These are phyloP conservation scores for Solanum arcanum DNA, from an alignment of 257 asterid genomes.

Conservation along the genomic window DNA sequence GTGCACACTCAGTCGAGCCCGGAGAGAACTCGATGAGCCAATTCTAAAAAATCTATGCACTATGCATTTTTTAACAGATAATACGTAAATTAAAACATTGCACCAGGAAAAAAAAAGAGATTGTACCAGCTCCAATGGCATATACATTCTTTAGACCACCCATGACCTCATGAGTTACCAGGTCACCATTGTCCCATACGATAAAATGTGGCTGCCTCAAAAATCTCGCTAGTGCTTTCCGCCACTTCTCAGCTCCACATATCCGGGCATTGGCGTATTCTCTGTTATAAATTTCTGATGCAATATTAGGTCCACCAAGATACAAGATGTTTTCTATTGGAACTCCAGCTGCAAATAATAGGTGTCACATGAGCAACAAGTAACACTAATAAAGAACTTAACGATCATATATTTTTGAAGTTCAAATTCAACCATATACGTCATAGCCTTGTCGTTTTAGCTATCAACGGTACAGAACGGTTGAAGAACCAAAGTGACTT, in stretches of 20 bases:
- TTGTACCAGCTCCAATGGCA: conserved; percentile 81
- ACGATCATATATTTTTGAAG: not conserved
- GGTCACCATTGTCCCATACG: conserved; percentile 88
- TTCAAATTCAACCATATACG: not conserved
- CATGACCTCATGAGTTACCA: conserved; percentile 87
- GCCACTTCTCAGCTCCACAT: conserved; percentile 89
- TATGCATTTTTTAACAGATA: not conserved
- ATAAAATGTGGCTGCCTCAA: conserved; percentile 88
- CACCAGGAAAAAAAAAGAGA: not conserved
- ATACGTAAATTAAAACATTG: not conserved
- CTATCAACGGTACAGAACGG: not conserved
- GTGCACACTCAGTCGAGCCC: not conserved
- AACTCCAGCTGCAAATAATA: conserved; percentile 46
- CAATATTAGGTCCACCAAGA: conserved; percentile 92
- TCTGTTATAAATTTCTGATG: conserved; percentile 89
- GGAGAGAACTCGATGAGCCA: not conserved
- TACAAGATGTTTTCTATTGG: conserved; percentile 78
- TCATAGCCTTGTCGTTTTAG: not conserved
- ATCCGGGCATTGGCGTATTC: conserved; percentile 84
- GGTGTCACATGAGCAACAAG: not conserved
- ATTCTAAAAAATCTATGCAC: not conserved
- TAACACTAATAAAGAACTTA: not conserved
- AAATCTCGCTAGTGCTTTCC: conserved; percentile 72
- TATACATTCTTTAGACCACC: conserved; percentile 88
- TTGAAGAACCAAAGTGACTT: not conserved